Evolutionary conservation across 1,284 basidiomycete species (phyloP), one percentile per base, ranked within the genome.

Genomic region (Takashimella tepidaria): DNA sequence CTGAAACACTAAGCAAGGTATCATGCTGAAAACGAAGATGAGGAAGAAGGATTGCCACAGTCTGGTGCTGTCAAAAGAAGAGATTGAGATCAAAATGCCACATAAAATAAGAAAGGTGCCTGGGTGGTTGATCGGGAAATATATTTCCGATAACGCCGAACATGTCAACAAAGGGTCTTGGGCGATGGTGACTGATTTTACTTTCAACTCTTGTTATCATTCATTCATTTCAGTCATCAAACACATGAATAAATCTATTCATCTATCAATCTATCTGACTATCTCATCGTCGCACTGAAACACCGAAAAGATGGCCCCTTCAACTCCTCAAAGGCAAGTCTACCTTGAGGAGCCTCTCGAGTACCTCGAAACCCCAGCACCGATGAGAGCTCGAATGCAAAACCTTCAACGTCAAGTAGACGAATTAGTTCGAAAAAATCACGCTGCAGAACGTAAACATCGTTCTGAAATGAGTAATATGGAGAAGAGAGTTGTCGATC

Each of bases 391-490:
- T 1, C 51, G 66, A 41, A 63, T 71, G 47, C 61, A 60, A 48
- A 58, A 66, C 41, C 59, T 70, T 12, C 54, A 62, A 16, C 56
- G 54, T 8, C 69, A 71, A 43, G 62, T 71, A 4, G 53, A 60
- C 37, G 67, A 71, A 55, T 53, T 73, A 5, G 68, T 73, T 16
- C 49, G 69, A 21, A 63, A 67, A 50, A 57, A 62, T 10, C 67
- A 70, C 44, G 52, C 55, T 3, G 41, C 55, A 5, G 62, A 65
- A 54, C 27, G 65, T n/a, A 61, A 60, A 55, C 54, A 61, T 41
- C 52, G 51, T 0, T 51, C 62, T 5, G 62, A 64, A 45, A 43
- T 59, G 11, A 40, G 54, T 16, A 37, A 37, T 37, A 37, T 37
- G 31, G 8, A 8, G 10, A 37, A 37, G 31, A 37, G 10, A 8